Base-by-base conservation (phyloP, 2,329 filamentous ascomycete species). In the Ascochyta koolunga region DNA sequence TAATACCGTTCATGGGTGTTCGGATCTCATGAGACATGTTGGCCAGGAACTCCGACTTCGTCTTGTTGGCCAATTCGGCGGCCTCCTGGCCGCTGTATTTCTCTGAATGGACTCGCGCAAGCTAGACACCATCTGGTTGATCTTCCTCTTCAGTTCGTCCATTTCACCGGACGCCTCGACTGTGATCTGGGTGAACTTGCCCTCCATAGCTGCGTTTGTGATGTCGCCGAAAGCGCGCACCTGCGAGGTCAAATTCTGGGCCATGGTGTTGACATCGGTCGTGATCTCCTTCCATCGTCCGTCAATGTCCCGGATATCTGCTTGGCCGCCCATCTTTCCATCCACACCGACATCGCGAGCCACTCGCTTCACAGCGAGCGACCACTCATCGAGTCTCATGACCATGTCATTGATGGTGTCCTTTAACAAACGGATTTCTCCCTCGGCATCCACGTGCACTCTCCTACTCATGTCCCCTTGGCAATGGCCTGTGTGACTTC, bases 341-440 rank as follows among this genome's bases (percentile, higher is more conserved):
- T 98, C 95, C 46, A 98, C 93, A 62, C 93, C 93, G 64, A 98
- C 95, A 75, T 98, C 95, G 68, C 95, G 93, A 54, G 93, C 93
- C 25, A 99, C 93, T 65, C 93, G 86, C 77, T 98, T 95, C 60
- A 99, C 89, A 71, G 96, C 93, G 64, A 96, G 92, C 50, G 93
- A 96, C 84, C 97, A 98, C 61, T 93, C 93, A 55, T 95, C 96
- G 44, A 99, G 80, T 59, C 93, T 87, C 72, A 93, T 93, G 62
- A 98, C 93, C 93, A 97, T 97, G 86, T 97, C 93, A 75, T 97
- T 97, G 79, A 97, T 96, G 37, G 93, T 98, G 70, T 96, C 91
- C 73, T 97, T 97, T 46, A 98, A 79, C 2, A 96, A 88, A 61
- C 95, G 85, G 61, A 98, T 96, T 76, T 98, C 93, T 77, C 93